Conservation (phyloP, 495 filamentous ascomycete genomes). For the Xanthoparmelia taractica region DNA sequence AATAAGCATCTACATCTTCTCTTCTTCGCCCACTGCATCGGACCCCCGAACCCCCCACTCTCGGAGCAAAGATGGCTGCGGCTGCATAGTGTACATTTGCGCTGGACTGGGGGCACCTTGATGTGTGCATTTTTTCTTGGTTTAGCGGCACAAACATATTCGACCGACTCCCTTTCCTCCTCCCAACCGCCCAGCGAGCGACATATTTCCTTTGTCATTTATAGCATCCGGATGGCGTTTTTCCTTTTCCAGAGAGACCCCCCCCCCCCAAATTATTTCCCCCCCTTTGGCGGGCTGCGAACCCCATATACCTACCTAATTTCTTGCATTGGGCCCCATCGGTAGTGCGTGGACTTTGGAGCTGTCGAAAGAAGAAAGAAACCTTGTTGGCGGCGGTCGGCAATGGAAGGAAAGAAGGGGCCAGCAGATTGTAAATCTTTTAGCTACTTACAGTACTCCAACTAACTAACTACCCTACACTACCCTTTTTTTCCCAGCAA, state of each 20-base stretch:
- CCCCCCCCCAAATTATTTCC: not conserved
- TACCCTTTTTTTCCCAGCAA: not conserved
- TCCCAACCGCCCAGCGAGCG: not conserved
- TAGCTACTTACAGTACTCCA: not conserved
- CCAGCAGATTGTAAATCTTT: conserved; percentile 8
- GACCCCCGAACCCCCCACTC: not conserved
- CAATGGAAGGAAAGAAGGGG: not conserved
- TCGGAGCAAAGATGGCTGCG: not conserved
- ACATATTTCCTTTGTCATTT: conserved; percentile 4
- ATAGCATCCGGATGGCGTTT: conserved; percentile 7
- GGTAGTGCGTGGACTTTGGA: not conserved
- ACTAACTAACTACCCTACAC: not conserved
- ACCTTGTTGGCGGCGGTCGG: too few species aligned
- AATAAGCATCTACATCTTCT: conserved; percentile 20
- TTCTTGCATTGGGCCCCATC: not conserved
- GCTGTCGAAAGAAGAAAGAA: too few species aligned
- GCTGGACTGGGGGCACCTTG: not conserved
- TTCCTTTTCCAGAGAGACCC: not conserved
- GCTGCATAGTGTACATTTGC: conserved; percentile 5
- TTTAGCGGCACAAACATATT: not conserved
- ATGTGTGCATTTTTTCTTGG: not conserved
- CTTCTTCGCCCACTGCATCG: conserved; percentile 2
- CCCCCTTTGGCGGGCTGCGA: not conserved
- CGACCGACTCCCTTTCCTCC: not conserved
- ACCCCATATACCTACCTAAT: not conserved